Percentiles rank a stretch among this genome's conserved stretches.
phyloP scores from a whole-genome alignment of 257 asterid genomes.

The Nicotiana benthamiana region DNA sequence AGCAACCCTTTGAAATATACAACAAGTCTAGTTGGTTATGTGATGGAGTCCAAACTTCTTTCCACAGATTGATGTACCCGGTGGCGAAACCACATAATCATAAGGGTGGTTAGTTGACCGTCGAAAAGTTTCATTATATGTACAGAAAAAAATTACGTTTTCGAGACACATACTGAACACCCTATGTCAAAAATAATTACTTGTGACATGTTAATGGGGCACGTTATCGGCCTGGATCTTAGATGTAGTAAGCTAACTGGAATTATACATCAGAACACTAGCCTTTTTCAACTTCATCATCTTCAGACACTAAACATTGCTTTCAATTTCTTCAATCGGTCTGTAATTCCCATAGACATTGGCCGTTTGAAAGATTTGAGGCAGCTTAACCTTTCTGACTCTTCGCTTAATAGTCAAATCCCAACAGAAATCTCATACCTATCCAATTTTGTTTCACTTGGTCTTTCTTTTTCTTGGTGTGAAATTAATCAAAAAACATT shows the following conservation, averaged over 20 bases:
- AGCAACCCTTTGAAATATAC: neutral
- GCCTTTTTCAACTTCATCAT: neutral
- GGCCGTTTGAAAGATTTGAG: neutral
- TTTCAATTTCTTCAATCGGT: neutral
- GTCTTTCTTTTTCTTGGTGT: fast-evolving
- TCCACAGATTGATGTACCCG: neutral
- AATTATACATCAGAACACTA: neutral
- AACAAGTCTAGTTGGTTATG: neutral
- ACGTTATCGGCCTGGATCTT: neutral
- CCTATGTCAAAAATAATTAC: neutral
- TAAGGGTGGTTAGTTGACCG: too few species aligned
- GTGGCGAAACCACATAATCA: too few species aligned
- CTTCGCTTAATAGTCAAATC: neutral
- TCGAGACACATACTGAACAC: too few species aligned
- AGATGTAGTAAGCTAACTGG: fast-evolving
- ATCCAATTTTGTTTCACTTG: neutral
- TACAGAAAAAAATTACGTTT: too few species aligned
- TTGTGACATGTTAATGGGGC: neutral
- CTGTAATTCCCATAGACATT: too few species aligned
- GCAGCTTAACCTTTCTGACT: neutral
- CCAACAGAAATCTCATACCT: neutral
- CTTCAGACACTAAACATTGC: neutral
- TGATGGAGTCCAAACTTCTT: neutral
- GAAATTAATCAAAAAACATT: neutral
- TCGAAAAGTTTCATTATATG: too few species aligned